phyloP scores from a whole-genome alignment of 2,329 filamentous ascomycete genomes.

The Simplicillium sp. region DNA sequence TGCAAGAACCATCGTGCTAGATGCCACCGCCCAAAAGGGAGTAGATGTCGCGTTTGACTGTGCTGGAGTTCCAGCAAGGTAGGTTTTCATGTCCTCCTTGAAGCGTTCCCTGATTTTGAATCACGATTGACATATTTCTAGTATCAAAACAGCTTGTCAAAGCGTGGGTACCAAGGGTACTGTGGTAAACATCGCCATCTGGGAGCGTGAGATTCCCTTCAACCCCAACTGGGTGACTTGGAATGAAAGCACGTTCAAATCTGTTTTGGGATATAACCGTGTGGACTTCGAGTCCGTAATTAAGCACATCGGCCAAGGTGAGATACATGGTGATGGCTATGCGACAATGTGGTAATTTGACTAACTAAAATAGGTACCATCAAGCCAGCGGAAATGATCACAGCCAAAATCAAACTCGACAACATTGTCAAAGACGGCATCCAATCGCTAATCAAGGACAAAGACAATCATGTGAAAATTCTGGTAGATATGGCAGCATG shows the following conservation, averaged over 20 bases:
- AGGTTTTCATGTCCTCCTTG: not conserved
- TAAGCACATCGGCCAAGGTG: constrained; percentile 11
- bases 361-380: constrained; percentile 14
- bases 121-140: not conserved
- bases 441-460: constrained; percentile 39
- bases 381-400: constrained; percentile 42
- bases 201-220: constrained; percentile 13
- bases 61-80: constrained; percentile 13
- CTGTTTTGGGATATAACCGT: constrained; percentile 10
- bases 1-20: constrained; percentile 8
- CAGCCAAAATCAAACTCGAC: constrained; percentile 38
- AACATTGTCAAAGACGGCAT: constrained; percentile 41
- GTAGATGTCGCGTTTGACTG: constrained; percentile 14
- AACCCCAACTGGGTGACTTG: constrained; percentile 12
- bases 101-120: rapidly evolving
- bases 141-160: constrained; percentile 12
- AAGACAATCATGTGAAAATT: constrained; percentile 47
- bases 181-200: constrained; percentile 16
- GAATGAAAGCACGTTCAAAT: constrained; percentile 12
- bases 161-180: constrained; percentile 13
- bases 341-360: too few relatives aligned
- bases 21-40: constrained; percentile 9
- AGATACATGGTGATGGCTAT: not conserved
- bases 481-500: constrained; percentile 24
- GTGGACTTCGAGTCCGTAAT: constrained; percentile 15